These are phyloP conservation scores for Fusarium neocosmosporiellum DNA, from an alignment of 2,329 filamentous ascomycete species.

Conservation along the genomic window DNA sequence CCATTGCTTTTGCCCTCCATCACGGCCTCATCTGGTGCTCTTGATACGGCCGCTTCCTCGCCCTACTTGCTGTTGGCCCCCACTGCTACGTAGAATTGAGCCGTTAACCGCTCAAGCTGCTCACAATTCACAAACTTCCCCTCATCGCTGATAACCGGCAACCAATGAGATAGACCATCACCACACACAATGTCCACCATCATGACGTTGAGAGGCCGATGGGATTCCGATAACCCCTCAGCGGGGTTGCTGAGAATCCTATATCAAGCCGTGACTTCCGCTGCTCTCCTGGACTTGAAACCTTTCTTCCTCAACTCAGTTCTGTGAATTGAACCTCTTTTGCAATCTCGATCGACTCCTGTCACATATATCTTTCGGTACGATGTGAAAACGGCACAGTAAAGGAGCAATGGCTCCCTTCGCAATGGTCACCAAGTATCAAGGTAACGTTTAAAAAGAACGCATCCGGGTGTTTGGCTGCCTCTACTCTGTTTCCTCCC, in stretches of 20 bases:
- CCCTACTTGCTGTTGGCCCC: constrained; percentile 23
- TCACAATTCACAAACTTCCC: constrained; percentile 13
- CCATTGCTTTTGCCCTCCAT: neutral
- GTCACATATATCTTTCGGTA: constrained; percentile 32
- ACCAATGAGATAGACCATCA: constrained; percentile 29
- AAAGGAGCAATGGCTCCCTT: constrained; percentile 41
- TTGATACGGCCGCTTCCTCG: constrained; percentile 4
- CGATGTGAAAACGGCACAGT: constrained; percentile 40
- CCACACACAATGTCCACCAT: constrained; percentile 19
- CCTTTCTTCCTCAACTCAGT: constrained; percentile 8
- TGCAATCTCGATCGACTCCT: neutral
- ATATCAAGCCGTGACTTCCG: constrained; percentile 23
- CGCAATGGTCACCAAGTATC: constrained; percentile 48
- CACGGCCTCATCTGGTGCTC: neutral
- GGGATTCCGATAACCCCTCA: constrained; percentile 36
- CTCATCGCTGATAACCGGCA: constrained; percentile 14
- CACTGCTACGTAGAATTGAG: constrained; percentile 7
- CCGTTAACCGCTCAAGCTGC: constrained; percentile 2
- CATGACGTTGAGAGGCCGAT: constrained; percentile 35
- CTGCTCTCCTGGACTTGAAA: neutral
- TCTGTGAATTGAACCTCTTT: neutral
- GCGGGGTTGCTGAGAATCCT: constrained; percentile 26
- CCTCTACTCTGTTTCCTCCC: constrained; percentile 20
- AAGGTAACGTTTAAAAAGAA: constrained; percentile 60
- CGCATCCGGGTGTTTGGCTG: constrained; percentile 59